A percentile compares a stretch with the other conserved stretches of the same genome.
phyloP scores from a whole-genome alignment of 2,329 filamentous ascomycete genomes.

The Plectosphaerella sp. region DNA sequence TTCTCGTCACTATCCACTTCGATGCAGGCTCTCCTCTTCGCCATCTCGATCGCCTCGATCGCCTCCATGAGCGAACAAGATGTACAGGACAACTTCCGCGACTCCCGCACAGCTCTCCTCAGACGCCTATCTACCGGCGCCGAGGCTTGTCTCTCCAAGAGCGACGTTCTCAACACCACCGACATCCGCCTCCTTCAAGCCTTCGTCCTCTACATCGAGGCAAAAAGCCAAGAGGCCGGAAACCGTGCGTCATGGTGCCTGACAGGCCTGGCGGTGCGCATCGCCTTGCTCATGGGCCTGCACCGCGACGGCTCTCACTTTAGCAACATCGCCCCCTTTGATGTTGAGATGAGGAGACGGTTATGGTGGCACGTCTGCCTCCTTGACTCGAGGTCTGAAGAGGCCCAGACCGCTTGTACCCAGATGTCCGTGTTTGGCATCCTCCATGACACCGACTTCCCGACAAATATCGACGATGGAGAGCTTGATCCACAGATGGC shows the following conservation, averaged over 20 bases:
- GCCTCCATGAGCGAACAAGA: slow-evolving; percentile 29
- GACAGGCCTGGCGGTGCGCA: slow-evolving; percentile 52
- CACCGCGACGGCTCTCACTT: slow-evolving; percentile 54
- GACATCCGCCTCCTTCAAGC: slow-evolving; percentile 49
- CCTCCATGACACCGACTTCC: slow-evolving; percentile 54
- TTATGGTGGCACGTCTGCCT: slow-evolving; percentile 59
- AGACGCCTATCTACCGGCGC: slow-evolving; percentile 34
- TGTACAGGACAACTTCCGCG: slow-evolving; percentile 43
- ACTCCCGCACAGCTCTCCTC: slow-evolving; percentile 41
- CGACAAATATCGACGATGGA: slow-evolving; percentile 42
- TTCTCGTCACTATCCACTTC: slow-evolving; percentile 35
- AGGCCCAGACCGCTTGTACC: slow-evolving; percentile 52
- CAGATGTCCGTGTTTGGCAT: slow-evolving; percentile 55
- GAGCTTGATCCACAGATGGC: slow-evolving; percentile 34
- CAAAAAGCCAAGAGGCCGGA: slow-evolving; percentile 42
- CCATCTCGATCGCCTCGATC: slow-evolving; percentile 24
- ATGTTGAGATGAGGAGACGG: slow-evolving; percentile 54
- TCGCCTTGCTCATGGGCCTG: slow-evolving; percentile 55
- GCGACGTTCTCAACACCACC: slow-evolving; percentile 43
- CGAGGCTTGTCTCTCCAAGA: slow-evolving; percentile 16
- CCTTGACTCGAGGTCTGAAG: slow-evolving; percentile 55
- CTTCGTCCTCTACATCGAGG: slow-evolving; percentile 42
- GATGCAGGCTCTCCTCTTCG: slow-evolving; percentile 40
- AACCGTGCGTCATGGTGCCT: slow-evolving; percentile 48
- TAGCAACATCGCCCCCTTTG: slow-evolving; percentile 47